A percentile compares a stretch with the other conserved stretches of the same genome.
phyloP scores from a whole-genome alignment of 495 filamentous ascomycete genomes.

The Aspergillus taichungensis region DNA sequence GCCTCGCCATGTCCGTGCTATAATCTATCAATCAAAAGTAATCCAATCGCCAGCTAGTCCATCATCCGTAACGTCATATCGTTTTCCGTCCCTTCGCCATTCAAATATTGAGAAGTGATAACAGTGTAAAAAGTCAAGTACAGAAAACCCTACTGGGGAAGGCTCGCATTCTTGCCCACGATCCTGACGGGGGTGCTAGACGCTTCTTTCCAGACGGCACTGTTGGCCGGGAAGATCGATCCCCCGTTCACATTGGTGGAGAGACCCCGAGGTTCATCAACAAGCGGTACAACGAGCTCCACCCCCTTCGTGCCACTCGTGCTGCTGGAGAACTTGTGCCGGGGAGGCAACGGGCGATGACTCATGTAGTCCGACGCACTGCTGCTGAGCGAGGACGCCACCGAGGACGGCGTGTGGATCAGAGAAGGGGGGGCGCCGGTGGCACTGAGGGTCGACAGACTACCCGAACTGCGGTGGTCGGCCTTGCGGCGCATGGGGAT shows the following conservation, averaged over 20 bases:
- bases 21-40: neutral
- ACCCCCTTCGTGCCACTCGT: conserved; percentile 29
- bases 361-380: conserved; percentile 32
- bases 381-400: conserved; percentile 36
- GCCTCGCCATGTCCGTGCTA: neutral
- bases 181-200: conserved; percentile 5
- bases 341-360: conserved; percentile 33
- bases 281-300: conserved; percentile 35
- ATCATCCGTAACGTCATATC: conserved; percentile 11
- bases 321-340: conserved; percentile 30
- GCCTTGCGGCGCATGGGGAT: conserved; percentile 18
- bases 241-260: conserved; percentile 14
- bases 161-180: conserved; percentile 5
- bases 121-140: neutral
- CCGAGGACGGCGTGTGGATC: conserved; percentile 36
- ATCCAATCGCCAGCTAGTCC: conserved; percentile 5
- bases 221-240: conserved; percentile 27
- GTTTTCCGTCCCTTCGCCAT: conserved; percentile 3
- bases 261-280: conserved; percentile 12
- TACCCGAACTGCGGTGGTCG: conserved; percentile 23
- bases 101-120: conserved; percentile 1
- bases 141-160: conserved; percentile 1
- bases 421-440: conserved; percentile 23
- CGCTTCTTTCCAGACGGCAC: conserved; percentile 23
- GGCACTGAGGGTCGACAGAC: conserved; percentile 27